phyloP scores from a whole-genome alignment of 2,329 filamentous ascomycete genomes.

The Aureobasidium namibiae region DNA sequence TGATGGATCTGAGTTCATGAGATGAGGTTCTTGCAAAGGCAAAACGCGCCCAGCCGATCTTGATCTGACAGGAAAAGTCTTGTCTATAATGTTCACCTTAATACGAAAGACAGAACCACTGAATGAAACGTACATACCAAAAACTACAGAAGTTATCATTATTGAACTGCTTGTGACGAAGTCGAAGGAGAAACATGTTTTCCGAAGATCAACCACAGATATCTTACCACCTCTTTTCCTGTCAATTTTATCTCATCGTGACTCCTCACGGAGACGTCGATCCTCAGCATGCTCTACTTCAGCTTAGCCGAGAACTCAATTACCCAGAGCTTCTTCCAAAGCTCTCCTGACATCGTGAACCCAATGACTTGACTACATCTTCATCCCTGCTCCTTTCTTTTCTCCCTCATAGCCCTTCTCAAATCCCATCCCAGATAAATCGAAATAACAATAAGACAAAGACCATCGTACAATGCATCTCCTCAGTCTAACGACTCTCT shows the following conservation, averaged over 20 bases:
- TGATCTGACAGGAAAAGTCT: background rate
- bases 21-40: background rate
- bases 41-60: background rate
- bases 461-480: background rate
- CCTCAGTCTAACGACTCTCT: background rate
- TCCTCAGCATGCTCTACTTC: background rate
- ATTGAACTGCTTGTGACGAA: too few species aligned
- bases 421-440: background rate
- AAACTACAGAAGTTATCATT: too few species aligned
- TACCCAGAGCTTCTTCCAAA: background rate
- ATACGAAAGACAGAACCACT: too few species aligned
- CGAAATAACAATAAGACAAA: background rate
- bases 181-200: background rate
- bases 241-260: background rate
- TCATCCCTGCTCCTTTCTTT: background rate
- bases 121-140: background rate
- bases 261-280: background rate
- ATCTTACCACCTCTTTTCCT: background rate
- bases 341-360: background rate
- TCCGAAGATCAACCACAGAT: background rate
- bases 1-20: background rate
- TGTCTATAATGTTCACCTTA: background rate
- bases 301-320: background rate
- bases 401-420: background rate
- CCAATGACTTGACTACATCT: background rate